These are phyloP conservation scores for Saussurea involucrata DNA, from an alignment of 129 eudicot genomes.

Conservation along the genomic window DNA sequence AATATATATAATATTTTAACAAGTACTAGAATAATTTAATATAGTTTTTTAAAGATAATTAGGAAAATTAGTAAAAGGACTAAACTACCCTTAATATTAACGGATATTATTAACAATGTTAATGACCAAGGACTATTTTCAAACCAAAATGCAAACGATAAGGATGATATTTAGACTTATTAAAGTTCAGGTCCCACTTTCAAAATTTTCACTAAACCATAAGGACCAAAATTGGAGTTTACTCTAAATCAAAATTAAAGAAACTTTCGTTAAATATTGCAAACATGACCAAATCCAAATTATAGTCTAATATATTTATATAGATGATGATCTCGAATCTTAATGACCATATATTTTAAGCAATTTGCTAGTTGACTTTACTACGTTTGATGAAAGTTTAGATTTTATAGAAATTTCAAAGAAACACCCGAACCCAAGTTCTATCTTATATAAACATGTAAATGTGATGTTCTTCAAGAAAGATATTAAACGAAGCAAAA, in stretches of 20 bases:
- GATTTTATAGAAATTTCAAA: constrained; percentile 3
- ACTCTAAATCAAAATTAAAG: not conserved
- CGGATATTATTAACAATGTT: no score
- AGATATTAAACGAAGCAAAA: not conserved
- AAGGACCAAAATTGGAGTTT: no score
- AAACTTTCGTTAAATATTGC: not conserved
- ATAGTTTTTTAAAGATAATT: no score
- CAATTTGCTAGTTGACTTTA: constrained; percentile 18
- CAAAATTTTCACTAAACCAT: no score
- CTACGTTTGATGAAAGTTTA: constrained; percentile 3
- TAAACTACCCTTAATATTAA: no score
- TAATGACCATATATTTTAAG: not conserved
- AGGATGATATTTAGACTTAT: no score
- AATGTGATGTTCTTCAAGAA: not conserved
- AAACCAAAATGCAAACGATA: no score
- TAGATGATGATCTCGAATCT: not conserved
- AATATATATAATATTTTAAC: no score
- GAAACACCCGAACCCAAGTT: constrained; percentile 8
- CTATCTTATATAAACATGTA: not conserved
- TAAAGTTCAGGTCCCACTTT: no score
- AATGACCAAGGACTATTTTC: no score
- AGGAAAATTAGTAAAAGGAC: no score
- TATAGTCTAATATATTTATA: not conserved
- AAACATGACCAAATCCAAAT: not conserved
- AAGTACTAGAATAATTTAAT: no score